A percentile compares a stretch with the other conserved stretches of the same genome.
Conservation (phyloP, 2,329 filamentous ascomycete species). For the Canariomyces notabilis region DNA sequence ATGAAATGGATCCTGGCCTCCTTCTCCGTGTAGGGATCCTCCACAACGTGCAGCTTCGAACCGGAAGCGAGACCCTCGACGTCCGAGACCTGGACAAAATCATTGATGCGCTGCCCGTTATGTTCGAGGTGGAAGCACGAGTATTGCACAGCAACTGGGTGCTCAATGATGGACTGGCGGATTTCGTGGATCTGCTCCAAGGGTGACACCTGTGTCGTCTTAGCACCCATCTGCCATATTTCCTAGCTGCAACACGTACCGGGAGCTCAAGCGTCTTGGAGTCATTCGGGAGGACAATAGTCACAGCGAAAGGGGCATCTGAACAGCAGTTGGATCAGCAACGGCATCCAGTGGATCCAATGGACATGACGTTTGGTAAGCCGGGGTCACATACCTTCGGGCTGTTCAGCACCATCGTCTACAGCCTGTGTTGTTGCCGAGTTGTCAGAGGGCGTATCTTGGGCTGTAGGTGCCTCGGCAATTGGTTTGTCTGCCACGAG, state of each 20-base stretch:
- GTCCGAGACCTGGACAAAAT: conserved; percentile 88
- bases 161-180: conserved; percentile 91
- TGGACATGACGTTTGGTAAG: too few species aligned
- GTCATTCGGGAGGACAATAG: conserved; percentile 75
- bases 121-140: conserved; percentile 98
- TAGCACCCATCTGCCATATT: conserved; percentile 16
- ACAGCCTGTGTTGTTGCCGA: conserved; percentile 17
- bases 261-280: conserved; percentile 78
- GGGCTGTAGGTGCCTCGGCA: conserved; percentile 14
- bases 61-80: conserved; percentile 72
- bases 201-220: conserved; percentile 63
- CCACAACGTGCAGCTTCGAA: conserved; percentile 74
- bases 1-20: conserved; percentile 94
- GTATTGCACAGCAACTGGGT: conserved; percentile 89
- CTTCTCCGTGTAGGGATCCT: conserved; percentile 98
- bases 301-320: conserved; percentile 56
- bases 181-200: conserved; percentile 98
- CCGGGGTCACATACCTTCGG: conserved; percentile 29
- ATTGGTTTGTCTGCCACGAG: conserved; percentile 18
- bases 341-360: not conserved
- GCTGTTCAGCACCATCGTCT: conserved; percentile 29
- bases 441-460: conserved; percentile 15
- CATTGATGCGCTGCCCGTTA: conserved; percentile 84
- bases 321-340: not conserved
- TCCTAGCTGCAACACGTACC: conserved; percentile 47